A percentile compares a stretch with the other conserved stretches of the same genome.
Evolutionary conservation across 1,284 basidiomycete species (phyloP).

Genomic region (Ustilago nuda): DNA sequence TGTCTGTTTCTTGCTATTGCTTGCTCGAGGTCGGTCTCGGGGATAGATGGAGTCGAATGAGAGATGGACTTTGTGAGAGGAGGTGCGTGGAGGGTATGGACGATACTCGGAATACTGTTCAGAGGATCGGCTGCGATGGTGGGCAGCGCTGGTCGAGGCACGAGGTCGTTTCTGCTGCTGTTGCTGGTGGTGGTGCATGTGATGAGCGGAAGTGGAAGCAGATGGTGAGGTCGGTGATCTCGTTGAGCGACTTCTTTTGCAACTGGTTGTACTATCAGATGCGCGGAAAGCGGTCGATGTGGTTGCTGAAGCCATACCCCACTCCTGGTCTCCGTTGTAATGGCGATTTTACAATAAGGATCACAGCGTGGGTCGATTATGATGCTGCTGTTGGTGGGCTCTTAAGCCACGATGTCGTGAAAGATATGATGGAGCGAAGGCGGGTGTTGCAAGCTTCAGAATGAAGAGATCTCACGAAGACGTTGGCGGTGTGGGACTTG

Average conservation of each 20-base stretch:
- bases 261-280: background rate
- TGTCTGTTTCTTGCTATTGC: background rate
- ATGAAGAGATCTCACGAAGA: background rate
- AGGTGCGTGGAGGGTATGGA: background rate
- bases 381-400: background rate
- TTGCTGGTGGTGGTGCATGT: background rate
- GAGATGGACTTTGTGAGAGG: background rate
- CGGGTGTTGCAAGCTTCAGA: background rate
- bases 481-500: background rate
- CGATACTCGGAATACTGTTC: background rate
- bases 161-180: background rate
- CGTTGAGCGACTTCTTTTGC: background rate
- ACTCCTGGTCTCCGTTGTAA: no score
- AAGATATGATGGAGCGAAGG: background rate
- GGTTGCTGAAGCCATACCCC: constrained; percentile 20
- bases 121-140: background rate
- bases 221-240: constrained; percentile 3
- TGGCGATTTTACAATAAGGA: background rate
- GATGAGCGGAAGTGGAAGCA: background rate
- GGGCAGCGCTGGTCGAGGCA: background rate
- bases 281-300: constrained; percentile 5
- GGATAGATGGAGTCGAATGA: background rate
- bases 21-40: background rate
- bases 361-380: background rate
- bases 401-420: background rate